Base-by-base conservation (phyloP, 495 filamentous ascomycete species). In the Tuber umbilicatum region DNA sequence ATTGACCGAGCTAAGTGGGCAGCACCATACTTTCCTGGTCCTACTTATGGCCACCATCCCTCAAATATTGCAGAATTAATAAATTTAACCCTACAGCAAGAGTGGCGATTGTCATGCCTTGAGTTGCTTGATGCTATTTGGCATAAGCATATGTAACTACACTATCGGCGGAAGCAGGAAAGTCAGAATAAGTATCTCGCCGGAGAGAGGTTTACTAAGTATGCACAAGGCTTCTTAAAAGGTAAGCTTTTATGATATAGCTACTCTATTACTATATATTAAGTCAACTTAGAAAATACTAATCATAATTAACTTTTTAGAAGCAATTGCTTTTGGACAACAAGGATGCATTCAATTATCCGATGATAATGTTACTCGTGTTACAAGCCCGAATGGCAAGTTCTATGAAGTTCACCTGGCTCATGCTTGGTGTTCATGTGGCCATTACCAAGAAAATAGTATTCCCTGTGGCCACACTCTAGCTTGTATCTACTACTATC, bases 41-140 rank as follows among this genome's bases (percentile, higher is more conserved):
- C 19, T 0, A 12, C 71, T 0, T 74, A 74, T 45, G 72, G 75
- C 0, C 73, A 77, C 19, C 35, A 42, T 23, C 71, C 47, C 5
- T 74, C 69, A 0, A 77, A 75, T 74, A 74, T 77, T 71, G 69
- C 69, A 2, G 38, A 77, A 41, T 50, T 35, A 10, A 14, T 69
- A 5, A 77, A 74, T 75, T 73, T 35, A 4, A 38, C 45, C 5
- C 68, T 77, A 68, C 14, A 71, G 1, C 19, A 42, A n/a, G 73
- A 74, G 21, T 35, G 73, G 16, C 19, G 68, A 16, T 68, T 77
- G 14, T 31, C 75, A 10, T 23, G 19, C 31, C 45, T 77, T 16
- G 42, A 74, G 16, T 60, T 75, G 69, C 41, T 75, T 12, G 27
- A 68, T 16, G 50, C 27, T 19, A 43, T 77, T 12, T 77, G 73